Evolutionary conservation across 2,329 filamentous ascomycete genomes (phyloP).

Genomic region (Nemania sp.): DNA sequence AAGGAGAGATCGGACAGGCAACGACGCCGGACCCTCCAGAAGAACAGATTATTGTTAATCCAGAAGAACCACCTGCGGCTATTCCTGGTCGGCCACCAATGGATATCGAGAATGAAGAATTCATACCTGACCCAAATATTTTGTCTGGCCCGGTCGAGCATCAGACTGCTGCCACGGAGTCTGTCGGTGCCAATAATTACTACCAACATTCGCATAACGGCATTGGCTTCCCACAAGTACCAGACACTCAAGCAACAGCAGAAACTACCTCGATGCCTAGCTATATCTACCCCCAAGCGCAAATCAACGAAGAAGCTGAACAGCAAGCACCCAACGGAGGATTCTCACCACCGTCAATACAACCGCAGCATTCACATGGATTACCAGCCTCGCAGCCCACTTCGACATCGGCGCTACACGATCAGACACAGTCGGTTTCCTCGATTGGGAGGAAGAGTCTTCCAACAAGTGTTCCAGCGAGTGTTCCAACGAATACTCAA

Average conservation of each 20-base stretch:
- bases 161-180: slow-evolving; percentile 23
- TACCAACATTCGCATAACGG: slow-evolving; percentile 28
- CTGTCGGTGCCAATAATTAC: slow-evolving; percentile 29
- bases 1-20: neutral
- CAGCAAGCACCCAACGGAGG: slow-evolving; percentile 24
- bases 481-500: no score
- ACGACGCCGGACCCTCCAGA: slow-evolving; percentile 4
- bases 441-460: slow-evolving; percentile 32
- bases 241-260: slow-evolving; percentile 17
- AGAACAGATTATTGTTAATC: neutral
- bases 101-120: slow-evolving; percentile 41
- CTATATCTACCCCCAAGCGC: slow-evolving; percentile 27
- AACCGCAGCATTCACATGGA: slow-evolving; percentile 22
- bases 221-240: slow-evolving; percentile 28
- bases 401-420: slow-evolving; percentile 13
- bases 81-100: slow-evolving; percentile 16
- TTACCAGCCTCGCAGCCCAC: slow-evolving; percentile 18
- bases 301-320: slow-evolving; percentile 23
- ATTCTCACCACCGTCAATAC: slow-evolving; percentile 21
- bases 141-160: slow-evolving; percentile 35
- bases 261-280: slow-evolving; percentile 13
- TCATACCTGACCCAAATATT: slow-evolving; percentile 42
- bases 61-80: neutral
- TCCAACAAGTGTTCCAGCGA: slow-evolving; percentile 11
- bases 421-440: slow-evolving; percentile 23